These are phyloP conservation scores for Naganishia randhawae DNA, from an alignment of 768 basidiomycete genomes.

Conservation along the genomic window DNA sequence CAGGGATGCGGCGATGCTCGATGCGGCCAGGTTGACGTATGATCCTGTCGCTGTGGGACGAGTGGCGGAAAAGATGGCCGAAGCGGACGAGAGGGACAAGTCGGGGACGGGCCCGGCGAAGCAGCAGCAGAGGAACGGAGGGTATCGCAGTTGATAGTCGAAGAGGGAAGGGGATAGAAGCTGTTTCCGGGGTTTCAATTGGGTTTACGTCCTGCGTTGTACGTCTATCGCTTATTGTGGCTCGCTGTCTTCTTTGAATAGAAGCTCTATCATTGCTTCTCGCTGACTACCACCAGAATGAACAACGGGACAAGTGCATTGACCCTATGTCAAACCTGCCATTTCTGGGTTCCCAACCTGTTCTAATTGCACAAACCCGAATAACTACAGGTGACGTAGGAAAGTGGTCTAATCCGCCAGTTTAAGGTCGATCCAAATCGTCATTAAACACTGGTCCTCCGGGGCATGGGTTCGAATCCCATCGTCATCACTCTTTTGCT, in stretches of 20 bases:
- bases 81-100: not conserved
- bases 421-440: not conserved
- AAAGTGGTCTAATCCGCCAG: not conserved
- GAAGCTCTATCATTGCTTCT: no score
- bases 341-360: no score
- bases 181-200: not conserved
- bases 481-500: slow-evolving; percentile 1
- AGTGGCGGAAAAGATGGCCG: slow-evolving; percentile 19
- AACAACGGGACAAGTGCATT: no score
- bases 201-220: not conserved
- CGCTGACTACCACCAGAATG: no score
- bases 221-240: no score
- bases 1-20: slow-evolving; percentile 58
- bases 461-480: slow-evolving; percentile 22
- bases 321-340: no score
- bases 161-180: no score
- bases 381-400: not conserved
- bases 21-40: slow-evolving; percentile 21
- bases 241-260: no score
- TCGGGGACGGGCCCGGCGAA: not conserved
- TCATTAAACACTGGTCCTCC: slow-evolving; percentile 15
- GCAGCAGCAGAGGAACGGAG: not conserved
- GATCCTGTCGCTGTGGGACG: slow-evolving; percentile 1
- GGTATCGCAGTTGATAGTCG: not conserved
- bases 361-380: no score